These are phyloP conservation scores for Penicillium italicum DNA, from an alignment of 2,329 filamentous ascomycete species.

Conservation along the genomic window DNA sequence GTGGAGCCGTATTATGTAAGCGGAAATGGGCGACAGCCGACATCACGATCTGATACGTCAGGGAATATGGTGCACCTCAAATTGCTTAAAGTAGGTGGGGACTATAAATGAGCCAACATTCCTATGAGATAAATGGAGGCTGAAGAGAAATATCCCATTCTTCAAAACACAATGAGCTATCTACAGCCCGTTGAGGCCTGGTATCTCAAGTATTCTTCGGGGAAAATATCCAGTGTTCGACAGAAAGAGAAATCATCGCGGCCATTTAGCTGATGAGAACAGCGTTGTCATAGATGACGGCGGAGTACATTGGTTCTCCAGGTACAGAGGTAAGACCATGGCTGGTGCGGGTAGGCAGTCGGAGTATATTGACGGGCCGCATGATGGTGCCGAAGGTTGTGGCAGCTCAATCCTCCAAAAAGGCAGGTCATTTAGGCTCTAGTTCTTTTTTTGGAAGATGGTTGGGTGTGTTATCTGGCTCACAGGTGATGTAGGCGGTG, in stretches of 20 bases:
- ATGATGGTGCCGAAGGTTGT: not conserved
- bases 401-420: not conserved
- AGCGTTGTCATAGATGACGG: not conserved
- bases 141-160: not conserved
- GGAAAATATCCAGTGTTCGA: not conserved
- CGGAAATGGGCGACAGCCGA: not conserved
- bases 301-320: not conserved
- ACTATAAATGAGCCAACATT: too few relatives aligned
- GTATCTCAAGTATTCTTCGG: not conserved
- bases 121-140: too few relatives aligned
- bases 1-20: conserved; percentile 24
- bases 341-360: not conserved
- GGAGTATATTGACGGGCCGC: not conserved
- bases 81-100: too few relatives aligned
- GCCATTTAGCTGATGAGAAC: not conserved
- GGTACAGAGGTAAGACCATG: not conserved
- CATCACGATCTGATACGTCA: not conserved
- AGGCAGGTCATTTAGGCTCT: not conserved
- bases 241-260: not conserved
- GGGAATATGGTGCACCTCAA: not conserved
- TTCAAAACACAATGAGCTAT: not conserved
- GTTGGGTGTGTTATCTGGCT: too few relatives aligned
- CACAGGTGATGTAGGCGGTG: not conserved
- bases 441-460: too few relatives aligned
- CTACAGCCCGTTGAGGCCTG: not conserved